Evolutionary conservation across 208 protist species (phyloP), one percentile per base, ranked within the genome.

Genomic region (Wallacemonas sp.): DNA sequence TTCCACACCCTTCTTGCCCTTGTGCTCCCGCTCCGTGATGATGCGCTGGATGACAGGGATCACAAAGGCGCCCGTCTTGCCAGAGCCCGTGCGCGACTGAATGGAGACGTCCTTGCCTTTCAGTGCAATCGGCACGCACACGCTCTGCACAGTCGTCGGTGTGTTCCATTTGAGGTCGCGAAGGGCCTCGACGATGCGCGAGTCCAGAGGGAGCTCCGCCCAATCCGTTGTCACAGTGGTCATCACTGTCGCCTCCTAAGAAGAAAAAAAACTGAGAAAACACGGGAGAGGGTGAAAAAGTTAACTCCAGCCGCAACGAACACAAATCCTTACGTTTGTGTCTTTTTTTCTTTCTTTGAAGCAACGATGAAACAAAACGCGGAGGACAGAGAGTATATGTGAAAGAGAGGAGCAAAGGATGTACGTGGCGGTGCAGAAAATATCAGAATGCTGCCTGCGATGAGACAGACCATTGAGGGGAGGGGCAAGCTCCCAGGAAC

Each of bases 61-160:
- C 38, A 93, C 75, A 71, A 96, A 96, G 29, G 93, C 93, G 21
- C 87, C 90, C 11, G 88, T 97, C 74, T 97, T 97, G 24, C 93
- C 93, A 32, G 78, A 90, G 14, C 93, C 93, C 1, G 93, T 97
- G 57, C 78, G 83, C 11, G 88, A 95, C 66, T 95, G 87, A 36
- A 97, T 85, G 29, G 88, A 87, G 29, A 97, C 56, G 64, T 97
- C 93, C 17, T 85, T 84, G 8, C 95, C 97, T 64, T 95, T 88
- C 6, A 99, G 64, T 0, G 95, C 96, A 6, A 92, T 55, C 17
- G 98, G 98, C 30, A 99, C 94, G 23, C 94, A 85, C 32, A 98
- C 90, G 39, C 74, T 70, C 78, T 99, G 98, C 57, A 99, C 98
- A 2, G 89, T 70, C 2, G 96, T 98, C 26, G 98, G 97, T 49